Evolutionary conservation across 2,329 filamentous ascomycete genomes (phyloP).

Genomic region (Cytospora leucostoma): DNA sequence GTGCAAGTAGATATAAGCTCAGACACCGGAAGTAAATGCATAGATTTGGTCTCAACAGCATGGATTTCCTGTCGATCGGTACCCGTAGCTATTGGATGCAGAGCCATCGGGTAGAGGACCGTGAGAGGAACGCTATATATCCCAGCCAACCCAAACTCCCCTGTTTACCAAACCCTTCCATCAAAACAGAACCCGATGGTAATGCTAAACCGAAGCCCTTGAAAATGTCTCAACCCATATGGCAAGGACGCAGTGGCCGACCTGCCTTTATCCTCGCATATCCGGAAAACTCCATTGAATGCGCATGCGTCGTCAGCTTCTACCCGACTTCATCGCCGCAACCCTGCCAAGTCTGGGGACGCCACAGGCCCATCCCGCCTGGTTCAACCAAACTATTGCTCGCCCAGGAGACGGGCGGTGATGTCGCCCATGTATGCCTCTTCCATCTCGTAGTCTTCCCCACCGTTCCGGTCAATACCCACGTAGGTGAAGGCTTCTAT

Average conservation of each 20-base stretch:
- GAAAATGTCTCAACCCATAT: conserved; percentile 3
- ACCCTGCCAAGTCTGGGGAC: not conserved
- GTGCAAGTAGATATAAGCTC: not conserved
- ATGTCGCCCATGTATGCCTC: conserved; percentile 90
- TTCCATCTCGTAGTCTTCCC: conserved; percentile 82
- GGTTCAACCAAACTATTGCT: conserved; percentile 53
- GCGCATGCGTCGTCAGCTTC: conserved; percentile 3
- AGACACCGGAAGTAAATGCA: not conserved
- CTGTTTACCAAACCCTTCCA: not conserved
- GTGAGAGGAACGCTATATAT: not conserved
- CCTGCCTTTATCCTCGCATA: conserved; percentile 9
- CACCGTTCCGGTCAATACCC: conserved; percentile 76
- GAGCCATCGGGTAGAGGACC: not conserved
- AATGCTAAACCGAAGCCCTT: conserved; percentile 11
- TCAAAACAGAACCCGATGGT: conserved; percentile 14
- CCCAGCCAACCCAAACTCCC: not conserved
- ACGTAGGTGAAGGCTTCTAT: conserved; percentile 81
- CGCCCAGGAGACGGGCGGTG: conserved; percentile 79
- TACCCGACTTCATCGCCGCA: not conserved
- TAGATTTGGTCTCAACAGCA: not conserved
- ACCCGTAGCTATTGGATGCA: not conserved
- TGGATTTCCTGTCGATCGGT: not conserved
- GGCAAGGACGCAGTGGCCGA: conserved; percentile 6
- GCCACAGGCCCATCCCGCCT: not conserved
- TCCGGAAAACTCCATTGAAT: conserved; percentile 21